phyloP scores from a whole-genome alignment of 1,139 yeast species.

The Taphrina communis region DNA sequence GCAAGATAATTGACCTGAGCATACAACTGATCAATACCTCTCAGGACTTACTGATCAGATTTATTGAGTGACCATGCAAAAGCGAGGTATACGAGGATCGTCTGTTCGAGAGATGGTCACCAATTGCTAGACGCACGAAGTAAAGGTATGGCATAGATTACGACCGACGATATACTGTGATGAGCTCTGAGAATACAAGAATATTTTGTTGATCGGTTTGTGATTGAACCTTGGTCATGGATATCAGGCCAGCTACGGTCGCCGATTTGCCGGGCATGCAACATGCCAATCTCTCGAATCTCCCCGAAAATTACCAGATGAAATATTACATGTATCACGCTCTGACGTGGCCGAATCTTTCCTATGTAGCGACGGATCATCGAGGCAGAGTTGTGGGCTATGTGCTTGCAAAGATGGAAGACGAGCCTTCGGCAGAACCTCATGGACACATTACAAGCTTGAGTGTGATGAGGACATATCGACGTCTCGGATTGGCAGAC shows the following conservation, averaged over 20 bases:
- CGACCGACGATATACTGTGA: too few species aligned
- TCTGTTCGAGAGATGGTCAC: too few species aligned
- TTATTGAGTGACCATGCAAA: too few species aligned
- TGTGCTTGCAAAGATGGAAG: slow-evolving; percentile 95
- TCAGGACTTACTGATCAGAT: too few species aligned
- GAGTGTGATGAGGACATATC: slow-evolving; percentile 92
- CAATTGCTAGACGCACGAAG: too few species aligned
- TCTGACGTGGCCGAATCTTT: slow-evolving; percentile 96
- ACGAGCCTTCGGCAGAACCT: slow-evolving; percentile 78
- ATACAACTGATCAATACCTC: too few species aligned
- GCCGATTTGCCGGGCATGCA: slow-evolving; percentile 83
- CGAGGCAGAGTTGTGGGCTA: slow-evolving; percentile 78
- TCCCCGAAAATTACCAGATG: slow-evolving; percentile 92
- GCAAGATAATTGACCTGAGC: too few species aligned
- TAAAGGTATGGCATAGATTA: too few species aligned
- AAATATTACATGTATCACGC: slow-evolving; percentile 90
- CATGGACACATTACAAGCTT: slow-evolving; percentile 95
- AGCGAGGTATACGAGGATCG: too few species aligned
- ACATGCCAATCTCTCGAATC: slow-evolving; percentile 86
- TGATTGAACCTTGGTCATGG: slow-evolving; percentile 54
- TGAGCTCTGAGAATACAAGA: too few species aligned
- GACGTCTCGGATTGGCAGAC: slow-evolving; percentile 94
- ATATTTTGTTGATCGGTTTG: too few species aligned
- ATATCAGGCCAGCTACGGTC: slow-evolving; percentile 86
- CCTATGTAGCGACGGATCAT: slow-evolving; percentile 82